Conservation (phyloP, 257 asterid species). For the Ophiorrhiza pumila region DNA sequence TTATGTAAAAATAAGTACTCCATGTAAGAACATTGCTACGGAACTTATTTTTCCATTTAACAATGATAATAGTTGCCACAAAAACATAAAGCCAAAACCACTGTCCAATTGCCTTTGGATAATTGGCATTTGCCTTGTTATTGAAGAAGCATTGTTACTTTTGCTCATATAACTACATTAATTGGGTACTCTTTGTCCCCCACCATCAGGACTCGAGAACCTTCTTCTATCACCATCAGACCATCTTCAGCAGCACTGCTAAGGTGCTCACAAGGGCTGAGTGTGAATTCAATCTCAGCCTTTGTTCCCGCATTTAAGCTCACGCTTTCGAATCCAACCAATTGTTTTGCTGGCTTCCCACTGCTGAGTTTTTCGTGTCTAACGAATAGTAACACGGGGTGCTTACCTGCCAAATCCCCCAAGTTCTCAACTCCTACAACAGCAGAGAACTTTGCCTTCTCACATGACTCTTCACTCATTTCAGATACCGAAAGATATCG, state of each 20-base stretch:
- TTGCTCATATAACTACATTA: slow-evolving; percentile 38
- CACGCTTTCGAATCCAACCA: slow-evolving; percentile 65
- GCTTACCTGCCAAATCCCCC: slow-evolving; percentile 56
- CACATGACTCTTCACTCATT: slow-evolving; percentile 43
- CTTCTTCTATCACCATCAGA: slow-evolving; percentile 62
- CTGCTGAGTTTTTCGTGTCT: slow-evolving; percentile 22
- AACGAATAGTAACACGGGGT: slow-evolving; percentile 58
- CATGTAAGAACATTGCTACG: no score
- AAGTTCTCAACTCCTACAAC: slow-evolving; percentile 51
- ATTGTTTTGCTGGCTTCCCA: slow-evolving; percentile 42
- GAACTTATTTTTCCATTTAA: no score
- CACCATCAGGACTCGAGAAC: slow-evolving; percentile 46
- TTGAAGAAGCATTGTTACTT: background rate
- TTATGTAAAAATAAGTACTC: no score
- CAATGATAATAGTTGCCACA: no score
- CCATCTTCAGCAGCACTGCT: slow-evolving; percentile 65
- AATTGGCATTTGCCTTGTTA: background rate
- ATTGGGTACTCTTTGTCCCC: slow-evolving; percentile 56
- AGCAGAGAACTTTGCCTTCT: slow-evolving; percentile 48
- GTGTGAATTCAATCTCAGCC: slow-evolving; percentile 36
- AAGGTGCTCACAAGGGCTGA: slow-evolving; percentile 75
- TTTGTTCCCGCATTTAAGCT: slow-evolving; percentile 43
- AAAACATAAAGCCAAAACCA: background rate
- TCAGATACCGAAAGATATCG: slow-evolving; percentile 37
- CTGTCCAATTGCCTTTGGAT: background rate